A percentile compares a stretch with the other conserved stretches of the same genome.
phyloP scores from a whole-genome alignment of 805 yeast species.

The Myxozyma lipomycoides region DNA sequence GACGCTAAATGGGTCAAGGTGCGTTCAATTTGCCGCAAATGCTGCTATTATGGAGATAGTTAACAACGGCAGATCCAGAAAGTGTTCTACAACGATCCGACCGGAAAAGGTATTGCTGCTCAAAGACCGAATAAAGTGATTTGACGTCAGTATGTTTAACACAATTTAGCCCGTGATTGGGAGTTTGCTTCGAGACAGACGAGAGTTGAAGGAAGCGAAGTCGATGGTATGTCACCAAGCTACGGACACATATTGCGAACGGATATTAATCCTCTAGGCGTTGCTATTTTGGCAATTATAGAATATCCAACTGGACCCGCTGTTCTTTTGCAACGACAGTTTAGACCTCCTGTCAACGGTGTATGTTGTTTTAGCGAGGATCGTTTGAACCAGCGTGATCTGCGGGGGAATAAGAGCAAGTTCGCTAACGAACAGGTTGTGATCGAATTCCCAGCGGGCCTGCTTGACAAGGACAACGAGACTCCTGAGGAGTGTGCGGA shows the following conservation, averaged over 20 bases:
- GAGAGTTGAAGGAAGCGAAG: conserved; percentile 54
- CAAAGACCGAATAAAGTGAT: not conserved
- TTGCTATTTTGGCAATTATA: conserved; percentile 77
- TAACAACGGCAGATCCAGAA: conserved; percentile 46
- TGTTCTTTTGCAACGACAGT: conserved; percentile 75
- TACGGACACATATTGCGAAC: no score
- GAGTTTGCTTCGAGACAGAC: conserved; percentile 85
- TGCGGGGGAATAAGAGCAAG: no score
- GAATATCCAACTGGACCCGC: conserved; percentile 50
- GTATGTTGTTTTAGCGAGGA: no score
- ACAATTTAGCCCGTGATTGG: conserved; percentile 59
- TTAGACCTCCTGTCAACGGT: conserved; percentile 86
- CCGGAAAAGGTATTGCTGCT: conserved; percentile 44
- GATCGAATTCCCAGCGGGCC: conserved; percentile 93
- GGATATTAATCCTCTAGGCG: conserved; percentile 37
- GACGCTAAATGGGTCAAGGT: conserved; percentile 64
- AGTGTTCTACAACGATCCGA: conserved; percentile 67
- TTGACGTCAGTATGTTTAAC: not conserved
- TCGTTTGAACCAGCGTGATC: no score
- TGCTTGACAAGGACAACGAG: conserved; percentile 75
- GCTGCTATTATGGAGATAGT: no score
- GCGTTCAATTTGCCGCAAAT: conserved; percentile 35
- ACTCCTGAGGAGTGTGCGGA: conserved; percentile 72
- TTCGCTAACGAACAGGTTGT: conserved; percentile 12
- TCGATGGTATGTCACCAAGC: conserved; percentile 54